These are phyloP conservation scores for Leccinellum luteum DNA, from an alignment of 768 basidiomycete genomes.

Conservation along the genomic window DNA sequence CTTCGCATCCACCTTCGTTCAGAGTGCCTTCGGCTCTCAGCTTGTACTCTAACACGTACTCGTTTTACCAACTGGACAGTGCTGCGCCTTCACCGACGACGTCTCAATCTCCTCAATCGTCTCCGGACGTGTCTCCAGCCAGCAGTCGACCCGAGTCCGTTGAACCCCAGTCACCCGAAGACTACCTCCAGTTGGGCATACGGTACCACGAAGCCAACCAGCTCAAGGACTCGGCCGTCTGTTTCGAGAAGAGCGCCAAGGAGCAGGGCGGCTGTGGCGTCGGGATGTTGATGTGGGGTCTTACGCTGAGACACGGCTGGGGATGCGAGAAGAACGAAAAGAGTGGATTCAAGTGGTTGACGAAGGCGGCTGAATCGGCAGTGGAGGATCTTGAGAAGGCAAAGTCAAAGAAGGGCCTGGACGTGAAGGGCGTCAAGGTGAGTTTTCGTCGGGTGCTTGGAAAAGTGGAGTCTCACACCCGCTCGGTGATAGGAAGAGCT, in stretches of 20 bases:
- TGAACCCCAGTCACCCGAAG: slow-evolving; percentile 48
- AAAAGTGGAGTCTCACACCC: background rate
- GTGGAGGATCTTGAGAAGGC: slow-evolving; percentile 72
- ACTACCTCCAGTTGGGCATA: slow-evolving; percentile 75
- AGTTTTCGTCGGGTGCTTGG: slow-evolving; percentile 1
- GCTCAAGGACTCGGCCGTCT: slow-evolving; percentile 63
- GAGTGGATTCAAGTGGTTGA: slow-evolving; percentile 78
- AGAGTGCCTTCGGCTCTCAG: slow-evolving; percentile 39
- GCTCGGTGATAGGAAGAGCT: slow-evolving; percentile 58
- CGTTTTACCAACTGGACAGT: slow-evolving; percentile 60
- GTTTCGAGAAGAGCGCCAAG: slow-evolving; percentile 75
- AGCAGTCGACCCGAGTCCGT: slow-evolving; percentile 16
- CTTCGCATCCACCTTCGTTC: slow-evolving; percentile 35
- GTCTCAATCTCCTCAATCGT: slow-evolving; percentile 15
- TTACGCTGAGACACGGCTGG: slow-evolving; percentile 86
- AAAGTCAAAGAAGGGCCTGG: slow-evolving; percentile 50
- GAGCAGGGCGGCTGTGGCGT: slow-evolving; percentile 77
- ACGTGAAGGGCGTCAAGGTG: slow-evolving; percentile 55
- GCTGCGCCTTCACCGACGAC: slow-evolving; percentile 43
- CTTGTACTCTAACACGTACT: slow-evolving; percentile 59
- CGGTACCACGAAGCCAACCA: slow-evolving; percentile 73
- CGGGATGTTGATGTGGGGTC: slow-evolving; percentile 92
- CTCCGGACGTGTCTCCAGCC: slow-evolving; percentile 16
- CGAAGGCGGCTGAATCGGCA: slow-evolving; percentile 77
- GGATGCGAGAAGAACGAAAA: slow-evolving; percentile 79